A percentile compares a stretch with the other conserved stretches of the same genome.
Evolutionary conservation across 2,329 filamentous ascomycete species (phyloP).

Genomic region (Phoma sp.): DNA sequence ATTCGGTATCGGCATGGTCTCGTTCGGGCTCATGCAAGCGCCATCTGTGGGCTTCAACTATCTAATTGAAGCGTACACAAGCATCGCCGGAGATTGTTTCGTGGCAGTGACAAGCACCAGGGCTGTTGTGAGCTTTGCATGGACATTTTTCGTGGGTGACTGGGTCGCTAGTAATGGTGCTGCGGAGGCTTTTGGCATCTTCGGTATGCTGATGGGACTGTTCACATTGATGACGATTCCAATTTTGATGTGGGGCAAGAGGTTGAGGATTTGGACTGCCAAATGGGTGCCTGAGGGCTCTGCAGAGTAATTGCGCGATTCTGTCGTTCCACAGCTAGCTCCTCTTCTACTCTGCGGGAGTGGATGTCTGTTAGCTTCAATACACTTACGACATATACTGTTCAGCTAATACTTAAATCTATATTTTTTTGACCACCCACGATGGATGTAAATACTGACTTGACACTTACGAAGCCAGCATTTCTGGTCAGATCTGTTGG

Average conservation of each 20-base stretch:
- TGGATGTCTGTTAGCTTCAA: too few species aligned
- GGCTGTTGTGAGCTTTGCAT: conserved; percentile 60
- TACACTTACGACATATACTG: too few species aligned
- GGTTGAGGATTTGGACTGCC: conserved; percentile 52
- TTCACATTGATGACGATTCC: conserved; percentile 53
- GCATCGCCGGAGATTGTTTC: conserved; percentile 61
- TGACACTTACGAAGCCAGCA: too few species aligned
- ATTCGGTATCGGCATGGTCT: conserved; percentile 50
- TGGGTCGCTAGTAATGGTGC: conserved; percentile 57
- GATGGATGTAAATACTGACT: too few species aligned
- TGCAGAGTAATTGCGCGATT: conserved; percentile 14
- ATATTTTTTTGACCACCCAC: too few species aligned
- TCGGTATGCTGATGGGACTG: conserved; percentile 60
- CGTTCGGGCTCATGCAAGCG: conserved; percentile 52
- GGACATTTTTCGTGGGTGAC: conserved; percentile 61
- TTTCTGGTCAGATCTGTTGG: too few species aligned
- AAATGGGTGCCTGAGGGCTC: conserved; percentile 37
- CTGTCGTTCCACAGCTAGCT: too few species aligned
- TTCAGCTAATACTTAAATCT: too few species aligned
- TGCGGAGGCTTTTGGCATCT: conserved; percentile 61
- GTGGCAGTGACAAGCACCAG: conserved; percentile 60
- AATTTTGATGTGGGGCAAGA: conserved; percentile 51
- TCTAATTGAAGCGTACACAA: conserved; percentile 60
- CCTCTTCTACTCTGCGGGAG: too few species aligned
- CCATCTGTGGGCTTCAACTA: conserved; percentile 56